Conservation (phyloP, 768 basidiomycete genomes). For the Agrocybe praecox region DNA sequence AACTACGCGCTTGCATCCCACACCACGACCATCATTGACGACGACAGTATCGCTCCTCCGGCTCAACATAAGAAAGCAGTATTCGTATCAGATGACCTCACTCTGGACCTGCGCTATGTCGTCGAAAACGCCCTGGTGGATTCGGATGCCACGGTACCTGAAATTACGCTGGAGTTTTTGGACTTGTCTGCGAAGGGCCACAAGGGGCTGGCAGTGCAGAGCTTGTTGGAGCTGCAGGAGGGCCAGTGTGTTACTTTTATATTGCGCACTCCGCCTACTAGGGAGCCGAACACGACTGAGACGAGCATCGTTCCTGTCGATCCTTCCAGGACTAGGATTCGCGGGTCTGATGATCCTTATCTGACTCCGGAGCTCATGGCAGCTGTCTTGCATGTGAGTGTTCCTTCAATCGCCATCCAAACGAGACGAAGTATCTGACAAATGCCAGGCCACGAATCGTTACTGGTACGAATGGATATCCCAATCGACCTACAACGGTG, state of each 20-base stretch:
- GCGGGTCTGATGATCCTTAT: constrained; percentile 64
- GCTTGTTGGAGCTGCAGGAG: constrained; percentile 68
- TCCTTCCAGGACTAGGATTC: constrained; percentile 1
- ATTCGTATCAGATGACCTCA: constrained; percentile 59
- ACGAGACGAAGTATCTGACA: background rate
- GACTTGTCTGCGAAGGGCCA: constrained; percentile 76
- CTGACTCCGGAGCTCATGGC: constrained; percentile 68
- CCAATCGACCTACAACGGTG: constrained; percentile 86
- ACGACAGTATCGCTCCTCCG: constrained; percentile 28
- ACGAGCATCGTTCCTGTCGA: background rate
- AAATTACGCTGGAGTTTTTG: constrained; percentile 57
- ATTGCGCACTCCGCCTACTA: constrained; percentile 63
- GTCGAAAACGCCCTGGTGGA: constrained; percentile 45
- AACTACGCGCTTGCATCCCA: constrained; percentile 87
- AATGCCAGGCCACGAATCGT: constrained; percentile 58
- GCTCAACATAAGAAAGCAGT: constrained; percentile 54
- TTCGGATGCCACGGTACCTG: constrained; percentile 51
- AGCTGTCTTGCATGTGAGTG: constrained; percentile 54
- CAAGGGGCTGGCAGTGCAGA: constrained; percentile 64
- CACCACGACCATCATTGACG: constrained; percentile 56
- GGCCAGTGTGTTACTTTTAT: constrained; percentile 93
- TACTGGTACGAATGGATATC: constrained; percentile 93
- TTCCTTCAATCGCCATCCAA: background rate
- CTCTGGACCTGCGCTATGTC: constrained; percentile 80
- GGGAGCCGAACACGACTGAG: background rate